These are phyloP conservation scores for Tolypocladium pustulatum DNA, from an alignment of 2,329 filamentous ascomycete species.

Conservation along the genomic window DNA sequence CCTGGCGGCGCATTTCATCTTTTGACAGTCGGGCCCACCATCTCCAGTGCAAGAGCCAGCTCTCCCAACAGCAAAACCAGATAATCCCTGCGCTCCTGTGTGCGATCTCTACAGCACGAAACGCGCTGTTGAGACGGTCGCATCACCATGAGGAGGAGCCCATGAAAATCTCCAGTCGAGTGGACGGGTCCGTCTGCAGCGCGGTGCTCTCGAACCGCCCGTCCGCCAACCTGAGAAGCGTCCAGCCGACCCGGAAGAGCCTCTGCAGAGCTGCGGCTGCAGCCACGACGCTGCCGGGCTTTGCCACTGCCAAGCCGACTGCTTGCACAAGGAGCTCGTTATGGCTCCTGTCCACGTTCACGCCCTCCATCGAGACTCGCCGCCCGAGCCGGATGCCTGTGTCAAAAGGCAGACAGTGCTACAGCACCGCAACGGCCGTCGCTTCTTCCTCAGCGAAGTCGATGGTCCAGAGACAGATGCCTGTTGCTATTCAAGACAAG, in stretches of 20 bases:
- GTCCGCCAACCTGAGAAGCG: conserved; percentile 16
- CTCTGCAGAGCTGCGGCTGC: conserved; percentile 12
- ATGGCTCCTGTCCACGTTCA: conserved; percentile 33
- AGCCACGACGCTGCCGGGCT: conserved; percentile 7
- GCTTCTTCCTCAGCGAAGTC: conserved; percentile 7
- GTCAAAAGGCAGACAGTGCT: conserved; percentile 10
- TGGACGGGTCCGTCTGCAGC: conserved; percentile 49
- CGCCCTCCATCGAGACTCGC: conserved; percentile 13
- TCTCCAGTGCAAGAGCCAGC: not conserved
- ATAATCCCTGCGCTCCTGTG: not conserved
- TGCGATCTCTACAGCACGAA: not conserved
- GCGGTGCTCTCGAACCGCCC: conserved; percentile 39
- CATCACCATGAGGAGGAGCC: conserved; percentile 40
- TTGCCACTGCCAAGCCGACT: conserved; percentile 2
- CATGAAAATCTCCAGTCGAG: conserved; percentile 51
- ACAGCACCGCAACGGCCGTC: conserved; percentile 15
- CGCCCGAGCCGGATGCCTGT: conserved; percentile 4
- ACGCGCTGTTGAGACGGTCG: conserved; percentile 1
- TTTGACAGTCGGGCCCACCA: not conserved
- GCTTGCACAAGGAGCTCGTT: conserved; percentile 22
- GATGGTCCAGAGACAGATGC: conserved; percentile 4
- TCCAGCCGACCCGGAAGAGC: conserved; percentile 12
- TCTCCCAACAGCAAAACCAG: not conserved
- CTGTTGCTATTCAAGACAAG: conserved; percentile 13
- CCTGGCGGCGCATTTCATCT: not conserved